Base-by-base conservation (phyloP, 2,329 filamentous ascomycete genomes). In the Penicillium sp. region DNA sequence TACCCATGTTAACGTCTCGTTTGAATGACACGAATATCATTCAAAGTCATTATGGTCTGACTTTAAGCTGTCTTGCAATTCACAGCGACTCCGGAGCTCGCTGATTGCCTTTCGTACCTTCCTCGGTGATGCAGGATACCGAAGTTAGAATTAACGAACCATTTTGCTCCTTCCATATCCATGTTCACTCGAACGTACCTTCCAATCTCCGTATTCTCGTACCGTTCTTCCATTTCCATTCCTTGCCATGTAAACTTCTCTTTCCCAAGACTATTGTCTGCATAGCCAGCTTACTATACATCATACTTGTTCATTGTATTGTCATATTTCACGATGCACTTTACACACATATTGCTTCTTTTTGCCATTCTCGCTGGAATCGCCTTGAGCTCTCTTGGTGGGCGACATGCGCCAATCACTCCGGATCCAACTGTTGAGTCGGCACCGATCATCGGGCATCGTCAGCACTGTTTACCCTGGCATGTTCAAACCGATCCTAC, bases 271-370 rank as follows among this genome's bases (percentile, higher is more conserved):
- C 45, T n/a, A 33, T 48, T 24, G 37, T 53, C 19, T 60, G 59
- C 60, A 57, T 46, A 59, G 26, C 43, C 48, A 53, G 57, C 33
- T 66, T 67, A 68, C 57, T 48, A 56, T 62, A 56, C 66, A 68
- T 68, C 22, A 59, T 68, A 67, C 45, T 16, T 43, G 41, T 52
- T 50, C 44, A 58, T 21, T 14, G 46, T 55, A 47, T 27, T 19
- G n/a, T 5, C 49, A 35, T 37, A 49, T 27, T 26, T 48, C 60
- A 65, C 50, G 14, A 72, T 72, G 70, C 64, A 60, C 51, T 39
- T 65, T 41, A 57, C 50, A 55, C 57, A 48, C 24, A 31, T 65
- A 14, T 41, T 66, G 46, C 11, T 48, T 39, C 26, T 60, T 8
- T 46, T 62, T 39, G 41, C 59, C 19, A 22, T 56, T 43, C 35